Evolutionary conservation across 129 eudicot species (phyloP), one percentile per base, ranked within the genome.

Genomic region (Artemisia argyi): DNA sequence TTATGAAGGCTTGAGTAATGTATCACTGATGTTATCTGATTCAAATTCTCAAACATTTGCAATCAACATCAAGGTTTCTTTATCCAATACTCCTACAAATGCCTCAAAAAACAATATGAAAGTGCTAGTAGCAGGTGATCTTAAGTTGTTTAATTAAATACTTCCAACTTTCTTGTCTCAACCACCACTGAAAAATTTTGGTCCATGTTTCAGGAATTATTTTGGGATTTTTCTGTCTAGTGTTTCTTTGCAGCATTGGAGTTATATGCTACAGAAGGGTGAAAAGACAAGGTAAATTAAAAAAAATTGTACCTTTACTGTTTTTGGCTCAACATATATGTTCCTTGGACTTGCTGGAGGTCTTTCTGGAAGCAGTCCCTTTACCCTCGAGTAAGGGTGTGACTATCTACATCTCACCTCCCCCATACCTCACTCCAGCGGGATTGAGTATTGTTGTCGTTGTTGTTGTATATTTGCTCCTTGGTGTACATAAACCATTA

Each of bases 1-100:
- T 11, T 79, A 72, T 8, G 93, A 76, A 6, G 80, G 87, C 32
- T 28, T 87, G 62, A 81, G 46, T 39, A 59, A 22, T 22, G 26
- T 59, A 59, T 60, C 65, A 84, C 75, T 51, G 3, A 39, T 13
- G 50, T 83, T 28, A 78, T 79, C 20, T 82, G 90, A 42, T 89
- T 92, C 92, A 84, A 11, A 57, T 39, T 39, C 46, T 39, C 10
- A 89, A 44, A 62, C 5, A 7, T 16, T 10, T 68, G 4, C 44
- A 53, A 4, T 68, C 13, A 28, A 76, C 56, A 76, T 76, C 63
- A 76, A 76, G 52, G 54, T 76, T 76, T 44, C 64, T 68, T 68
- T 48, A 1, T 73, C 63, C 9, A 51, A 69, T 30, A 49, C 4
- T 28, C 30, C 30, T 28, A 28, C 30, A 28, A 28, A 28, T 28